Base-by-base conservation (phyloP, 148 eudicot genomes). In the Nepenthes mirabilis region DNA sequence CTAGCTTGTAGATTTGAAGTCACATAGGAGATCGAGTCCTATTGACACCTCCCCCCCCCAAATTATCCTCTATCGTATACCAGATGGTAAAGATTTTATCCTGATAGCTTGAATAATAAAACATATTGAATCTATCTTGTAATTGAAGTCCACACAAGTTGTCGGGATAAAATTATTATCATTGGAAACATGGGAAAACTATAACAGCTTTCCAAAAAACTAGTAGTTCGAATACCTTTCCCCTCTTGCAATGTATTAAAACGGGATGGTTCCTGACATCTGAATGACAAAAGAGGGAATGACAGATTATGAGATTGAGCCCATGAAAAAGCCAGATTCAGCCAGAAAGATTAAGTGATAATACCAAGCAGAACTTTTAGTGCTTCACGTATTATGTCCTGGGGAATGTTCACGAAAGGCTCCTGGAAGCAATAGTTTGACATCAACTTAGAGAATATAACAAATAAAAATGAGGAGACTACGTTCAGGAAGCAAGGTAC, bases 181-280 rank as follows among this genome's bases (percentile, higher is more conserved):
- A 0, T 23, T 23, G 23, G 23, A 23, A 23, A 23, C 0, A 23
- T 23, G 23, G 0, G 23, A 23, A 23, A 23, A 23, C 23, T 23
- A 23, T 23, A 23, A 23, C 23, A 23, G 23, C 23, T 23, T 23
- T 23, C 11, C 13, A 36, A 12, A 63, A 34, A 52, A 70, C n/a
- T 32, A 58, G 33, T 32, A 5, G 11, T 37, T 6, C 7, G 2
- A 34, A 12, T 79, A 91, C 97, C 97, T 91, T 91, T 59, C 97
- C 97, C 59, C 97, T 66, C 73, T 85, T 91, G 84, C 97, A 91
- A 66, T 91, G 97, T 57, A 91, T 88, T 58, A 91, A 70, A 58
- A 88, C 68, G 13, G 97, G 97, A 65, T 78, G 95, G 69, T 91
- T 87, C 65, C 68, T 83, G 40, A 61, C 82, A 78, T 91, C 97